A percentile compares a stretch with the other conserved stretches of the same genome.
These are phyloP conservation scores for Colletotrichum higginsianum DNA, from an alignment of 2,329 filamentous ascomycete genomes.

Conservation along the genomic window DNA sequence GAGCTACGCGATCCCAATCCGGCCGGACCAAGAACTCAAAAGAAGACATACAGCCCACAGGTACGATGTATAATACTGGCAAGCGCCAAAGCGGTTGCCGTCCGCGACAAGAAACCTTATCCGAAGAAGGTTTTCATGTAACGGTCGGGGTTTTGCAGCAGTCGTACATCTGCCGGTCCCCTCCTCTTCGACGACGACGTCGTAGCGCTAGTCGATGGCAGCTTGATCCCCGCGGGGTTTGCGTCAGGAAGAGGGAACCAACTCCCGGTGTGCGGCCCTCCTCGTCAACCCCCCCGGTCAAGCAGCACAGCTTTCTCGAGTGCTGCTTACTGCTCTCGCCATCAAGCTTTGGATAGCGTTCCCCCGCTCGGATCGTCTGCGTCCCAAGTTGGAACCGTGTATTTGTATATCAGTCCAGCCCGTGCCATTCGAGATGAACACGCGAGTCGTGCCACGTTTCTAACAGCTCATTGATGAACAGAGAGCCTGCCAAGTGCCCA, in stretches of 20 bases:
- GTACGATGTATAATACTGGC: too few species aligned
- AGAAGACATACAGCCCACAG: background rate
- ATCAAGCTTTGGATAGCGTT: slow-evolving; percentile 13
- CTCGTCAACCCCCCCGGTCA: background rate
- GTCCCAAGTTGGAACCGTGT: background rate
- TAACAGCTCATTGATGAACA: background rate
- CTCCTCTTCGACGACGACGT: background rate
- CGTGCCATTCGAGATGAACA: background rate
- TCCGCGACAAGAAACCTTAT: slow-evolving; percentile 15
- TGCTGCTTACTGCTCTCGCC: background rate
- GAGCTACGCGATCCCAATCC: background rate
- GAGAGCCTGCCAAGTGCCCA: background rate
- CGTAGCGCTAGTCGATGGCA: slow-evolving; percentile 12
- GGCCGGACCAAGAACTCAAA: background rate
- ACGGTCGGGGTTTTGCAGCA: slow-evolving; percentile 35
- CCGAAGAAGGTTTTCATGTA: slow-evolving; percentile 30
- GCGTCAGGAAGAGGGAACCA: slow-evolving; percentile 6
- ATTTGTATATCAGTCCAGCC: slow-evolving; percentile 21
- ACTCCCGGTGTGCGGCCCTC: background rate
- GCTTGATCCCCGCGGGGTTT: slow-evolving; percentile 28
- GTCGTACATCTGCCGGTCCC: slow-evolving; percentile 23
- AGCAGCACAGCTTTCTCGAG: slow-evolving; percentile 9
- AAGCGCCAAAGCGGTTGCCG: slow-evolving; percentile 6
- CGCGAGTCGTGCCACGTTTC: background rate
- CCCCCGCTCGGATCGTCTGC: slow-evolving; percentile 3